These are phyloP conservation scores for Scheffersomyces lignicola DNA, from an alignment of 1,139 yeast species.

Conservation along the genomic window DNA sequence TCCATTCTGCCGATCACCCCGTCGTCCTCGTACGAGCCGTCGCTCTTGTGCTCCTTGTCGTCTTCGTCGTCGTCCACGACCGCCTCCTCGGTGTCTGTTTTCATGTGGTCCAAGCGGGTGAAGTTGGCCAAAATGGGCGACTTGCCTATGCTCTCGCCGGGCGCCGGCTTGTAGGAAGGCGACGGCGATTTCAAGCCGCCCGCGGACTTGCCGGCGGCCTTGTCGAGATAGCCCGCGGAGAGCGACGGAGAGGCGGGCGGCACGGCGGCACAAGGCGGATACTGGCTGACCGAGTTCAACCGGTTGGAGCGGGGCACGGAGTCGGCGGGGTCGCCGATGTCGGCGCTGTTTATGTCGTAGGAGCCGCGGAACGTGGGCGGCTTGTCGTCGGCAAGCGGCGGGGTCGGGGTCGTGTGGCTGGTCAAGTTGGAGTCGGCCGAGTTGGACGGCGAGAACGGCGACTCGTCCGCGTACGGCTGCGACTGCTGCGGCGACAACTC, in stretches of 20 bases:
- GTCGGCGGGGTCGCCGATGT: no score
- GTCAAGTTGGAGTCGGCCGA: slow-evolving; percentile 4
- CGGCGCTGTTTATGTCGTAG: no score
- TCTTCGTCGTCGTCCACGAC: slow-evolving; percentile 3
- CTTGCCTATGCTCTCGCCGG: slow-evolving; percentile 3
- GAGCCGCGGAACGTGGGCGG: slow-evolving; percentile 6
- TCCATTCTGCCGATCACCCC: slow-evolving; percentile 19
- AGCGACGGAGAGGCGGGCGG: slow-evolving; percentile 9
- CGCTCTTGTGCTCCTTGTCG: slow-evolving; percentile 4
- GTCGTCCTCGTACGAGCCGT: slow-evolving; percentile 8
- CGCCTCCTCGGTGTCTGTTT: slow-evolving; percentile 5
- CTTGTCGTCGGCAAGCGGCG: slow-evolving; percentile 8
- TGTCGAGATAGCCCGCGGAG: slow-evolving; percentile 14
- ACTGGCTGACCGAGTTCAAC: slow-evolving; percentile 8
- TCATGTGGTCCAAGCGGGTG: slow-evolving; percentile 1
- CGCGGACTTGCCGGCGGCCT: slow-evolving; percentile 10
- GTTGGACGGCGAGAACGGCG: slow-evolving; percentile 11
- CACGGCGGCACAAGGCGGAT: slow-evolving; percentile 15
- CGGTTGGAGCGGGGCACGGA: no score
- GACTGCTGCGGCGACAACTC: slow-evolving; percentile 27
- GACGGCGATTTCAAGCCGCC: slow-evolving; percentile 10
- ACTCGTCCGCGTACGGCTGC: slow-evolving; percentile 1
- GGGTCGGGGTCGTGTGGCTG: slow-evolving; percentile 9
- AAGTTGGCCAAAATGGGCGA: slow-evolving; percentile 2
- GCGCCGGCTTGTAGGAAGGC: slow-evolving; percentile 3